A percentile compares a stretch with the other conserved stretches of the same genome.
Conservation (phyloP, 148 eudicot species). For the Suaeda aralocaspica region DNA sequence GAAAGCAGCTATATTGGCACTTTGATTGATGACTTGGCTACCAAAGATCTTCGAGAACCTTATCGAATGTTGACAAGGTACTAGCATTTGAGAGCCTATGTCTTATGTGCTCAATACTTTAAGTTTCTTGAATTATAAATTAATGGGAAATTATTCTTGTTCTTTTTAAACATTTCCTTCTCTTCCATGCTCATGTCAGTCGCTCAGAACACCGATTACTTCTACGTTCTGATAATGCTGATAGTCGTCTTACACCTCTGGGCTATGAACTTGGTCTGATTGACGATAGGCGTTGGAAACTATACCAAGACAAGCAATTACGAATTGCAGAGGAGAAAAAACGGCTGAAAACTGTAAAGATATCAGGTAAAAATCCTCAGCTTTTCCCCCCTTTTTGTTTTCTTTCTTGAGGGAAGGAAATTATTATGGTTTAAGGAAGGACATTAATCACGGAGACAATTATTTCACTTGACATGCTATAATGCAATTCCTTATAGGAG, state of each 20-base stretch:
- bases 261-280: slow-evolving; percentile 94
- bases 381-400: neutral
- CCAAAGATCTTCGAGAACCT: slow-evolving; percentile 98
- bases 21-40: slow-evolving; percentile 90
- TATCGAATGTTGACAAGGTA: slow-evolving; percentile 98
- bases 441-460: neutral
- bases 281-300: slow-evolving; percentile 78
- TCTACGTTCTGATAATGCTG: slow-evolving; percentile 95
- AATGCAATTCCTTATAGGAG: neutral
- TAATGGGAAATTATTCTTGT: neutral
- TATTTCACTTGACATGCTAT: neutral
- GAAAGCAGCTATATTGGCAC: slow-evolving; percentile 98
- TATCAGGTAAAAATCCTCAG: slow-evolving; percentile 53
- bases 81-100: neutral
- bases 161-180: neutral
- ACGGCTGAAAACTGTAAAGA: slow-evolving; percentile 60
- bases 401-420: neutral
- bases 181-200: slow-evolving; percentile 38
- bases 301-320: slow-evolving; percentile 86
- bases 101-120: neutral
- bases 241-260: slow-evolving; percentile 96
- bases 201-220: slow-evolving; percentile 94
- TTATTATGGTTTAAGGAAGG: slow-evolving; percentile 1
- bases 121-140: neutral
- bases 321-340: slow-evolving; percentile 79